These are phyloP conservation scores for Alternaria hordeiaustralica DNA, from an alignment of 2,329 filamentous ascomycete genomes.

Conservation along the genomic window DNA sequence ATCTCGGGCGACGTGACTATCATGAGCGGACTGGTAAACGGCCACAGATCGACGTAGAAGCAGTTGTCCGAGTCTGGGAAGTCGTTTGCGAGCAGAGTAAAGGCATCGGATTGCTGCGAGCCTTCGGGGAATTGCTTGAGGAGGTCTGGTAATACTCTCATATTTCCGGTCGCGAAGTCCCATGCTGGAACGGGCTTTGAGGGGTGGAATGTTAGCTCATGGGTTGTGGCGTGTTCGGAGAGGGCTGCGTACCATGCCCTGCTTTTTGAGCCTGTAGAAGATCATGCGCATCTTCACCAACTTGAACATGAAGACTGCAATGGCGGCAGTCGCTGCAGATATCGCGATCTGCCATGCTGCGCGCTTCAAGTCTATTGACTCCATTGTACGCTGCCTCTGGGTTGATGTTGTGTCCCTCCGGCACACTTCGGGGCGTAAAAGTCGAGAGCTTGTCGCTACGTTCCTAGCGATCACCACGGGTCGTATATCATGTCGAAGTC, in stretches of 20 bases:
- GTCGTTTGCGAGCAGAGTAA: constrained; percentile 5
- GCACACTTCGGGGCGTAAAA: neutral
- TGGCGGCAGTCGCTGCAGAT: neutral
- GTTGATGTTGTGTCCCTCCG: neutral
- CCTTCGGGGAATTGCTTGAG: constrained; percentile 15
- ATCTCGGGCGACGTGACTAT: constrained; percentile 16
- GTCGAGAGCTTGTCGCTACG: neutral
- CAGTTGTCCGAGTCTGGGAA: constrained; percentile 7
- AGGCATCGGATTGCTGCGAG: constrained; percentile 13
- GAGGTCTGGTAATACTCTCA: constrained; percentile 1
- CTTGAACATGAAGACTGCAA: constrained; percentile 5
- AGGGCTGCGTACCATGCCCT: constrained; percentile 9
- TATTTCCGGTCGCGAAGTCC: constrained; percentile 16
- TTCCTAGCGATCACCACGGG: neutral
- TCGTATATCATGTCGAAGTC: neutral
- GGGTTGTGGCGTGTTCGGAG: neutral
- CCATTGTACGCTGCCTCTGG: neutral
- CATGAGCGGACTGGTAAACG: constrained; percentile 17
- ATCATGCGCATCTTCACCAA: constrained; percentile 12
- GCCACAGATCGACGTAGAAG: constrained; percentile 27
- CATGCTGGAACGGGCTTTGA: constrained; percentile 21
- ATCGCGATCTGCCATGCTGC: constrained; percentile 1
- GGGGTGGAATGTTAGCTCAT: neutral
- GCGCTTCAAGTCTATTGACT: neutral
- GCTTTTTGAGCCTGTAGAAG: constrained; percentile 15